A percentile compares a stretch with the other conserved stretches of the same genome.
Conservation (phyloP, 192 early-diverging fungal species). For the Phycomyces blakesleeanus region DNA sequence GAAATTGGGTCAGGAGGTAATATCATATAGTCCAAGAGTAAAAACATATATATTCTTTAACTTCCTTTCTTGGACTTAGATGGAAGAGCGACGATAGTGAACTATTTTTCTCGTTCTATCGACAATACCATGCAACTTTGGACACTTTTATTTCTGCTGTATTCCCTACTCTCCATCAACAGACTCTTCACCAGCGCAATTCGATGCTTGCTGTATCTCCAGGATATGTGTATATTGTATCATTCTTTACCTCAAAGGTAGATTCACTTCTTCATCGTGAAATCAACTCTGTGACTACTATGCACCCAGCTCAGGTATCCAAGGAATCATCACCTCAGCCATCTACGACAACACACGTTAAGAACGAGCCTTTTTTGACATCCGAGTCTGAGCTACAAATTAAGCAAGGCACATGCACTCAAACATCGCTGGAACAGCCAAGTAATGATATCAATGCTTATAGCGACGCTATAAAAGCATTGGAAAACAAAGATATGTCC, state of each 20-base stretch:
- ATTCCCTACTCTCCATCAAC: constrained; percentile 12
- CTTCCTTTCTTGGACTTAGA: neutral
- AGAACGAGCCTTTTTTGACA: too few relatives aligned
- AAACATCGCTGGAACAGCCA: neutral
- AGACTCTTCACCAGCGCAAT: constrained; percentile 18
- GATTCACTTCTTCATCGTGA: constrained; percentile 43
- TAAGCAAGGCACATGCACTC: too few relatives aligned
- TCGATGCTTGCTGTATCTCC: constrained; percentile 29
- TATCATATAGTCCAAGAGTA: neutral
- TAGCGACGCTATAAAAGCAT: neutral
- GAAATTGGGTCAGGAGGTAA: constrained; percentile 4
- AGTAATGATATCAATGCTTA: neutral
- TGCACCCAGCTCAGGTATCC: constrained; percentile 3
- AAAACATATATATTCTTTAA: neutral
- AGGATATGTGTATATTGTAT: constrained; percentile 43
- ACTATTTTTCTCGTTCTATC: constrained; percentile 47
- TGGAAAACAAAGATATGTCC: too few relatives aligned
- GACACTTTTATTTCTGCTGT: constrained; percentile 29
- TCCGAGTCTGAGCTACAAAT: too few relatives aligned
- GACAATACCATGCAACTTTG: constrained; percentile 42
- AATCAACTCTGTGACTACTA: constrained; percentile 45
- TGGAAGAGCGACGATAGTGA: constrained; percentile 53
- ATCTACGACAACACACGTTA: too few relatives aligned
- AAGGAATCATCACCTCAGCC: too few relatives aligned
- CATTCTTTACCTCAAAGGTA: constrained; percentile 43